Conservation (phyloP, 352 stramenopile species). For the Pythium sukuiense region DNA sequence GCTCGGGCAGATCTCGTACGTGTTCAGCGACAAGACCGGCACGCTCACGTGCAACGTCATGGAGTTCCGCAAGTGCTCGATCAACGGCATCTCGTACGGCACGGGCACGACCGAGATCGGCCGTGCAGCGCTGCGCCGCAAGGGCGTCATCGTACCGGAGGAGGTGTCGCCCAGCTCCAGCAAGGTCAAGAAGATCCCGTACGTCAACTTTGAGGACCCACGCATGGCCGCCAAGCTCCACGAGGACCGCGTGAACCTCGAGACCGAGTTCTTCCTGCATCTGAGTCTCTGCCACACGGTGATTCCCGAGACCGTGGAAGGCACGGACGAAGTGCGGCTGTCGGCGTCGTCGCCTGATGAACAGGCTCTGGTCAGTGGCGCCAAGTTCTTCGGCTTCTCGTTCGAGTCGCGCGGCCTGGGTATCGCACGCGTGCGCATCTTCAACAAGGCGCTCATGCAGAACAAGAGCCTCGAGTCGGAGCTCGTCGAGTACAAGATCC, state of each 20-base stretch:
- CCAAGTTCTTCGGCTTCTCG: slow-evolving; percentile 75
- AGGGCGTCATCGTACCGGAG: slow-evolving; percentile 55
- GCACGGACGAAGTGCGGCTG: slow-evolving; percentile 53
- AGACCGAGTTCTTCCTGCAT: slow-evolving; percentile 85
- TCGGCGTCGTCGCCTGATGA: slow-evolving; percentile 87
- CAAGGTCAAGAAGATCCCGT: slow-evolving; percentile 48
- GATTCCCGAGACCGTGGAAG: slow-evolving; percentile 61
- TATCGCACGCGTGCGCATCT: slow-evolving; percentile 59
- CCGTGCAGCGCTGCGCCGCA: slow-evolving; percentile 58
- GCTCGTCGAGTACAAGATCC: slow-evolving; percentile 74
- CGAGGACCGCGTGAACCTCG: slow-evolving; percentile 32
- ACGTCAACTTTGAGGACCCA: slow-evolving; percentile 81
- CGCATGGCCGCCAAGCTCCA: slow-evolving; percentile 44
- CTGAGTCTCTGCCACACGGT: slow-evolving; percentile 83
- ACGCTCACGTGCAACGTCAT: slow-evolving; percentile 96
- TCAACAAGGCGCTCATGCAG: slow-evolving; percentile 40
- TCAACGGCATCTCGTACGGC: slow-evolving; percentile 92
- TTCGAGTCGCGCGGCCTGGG: slow-evolving; percentile 72
- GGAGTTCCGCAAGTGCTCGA: slow-evolving; percentile 96
- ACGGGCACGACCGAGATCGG: slow-evolving; percentile 85
- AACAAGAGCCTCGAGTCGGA: slow-evolving; percentile 38
- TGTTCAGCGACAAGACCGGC: slow-evolving; percentile 95
- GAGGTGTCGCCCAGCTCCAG: slow-evolving; percentile 30
- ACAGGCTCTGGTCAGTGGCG: slow-evolving; percentile 86
- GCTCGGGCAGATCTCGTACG: slow-evolving; percentile 90